Percentiles rank a stretch among this genome's conserved stretches.
These are phyloP conservation scores for Lagenaria siceraria DNA, from an alignment of 306 rosid species.

Conservation along the genomic window DNA sequence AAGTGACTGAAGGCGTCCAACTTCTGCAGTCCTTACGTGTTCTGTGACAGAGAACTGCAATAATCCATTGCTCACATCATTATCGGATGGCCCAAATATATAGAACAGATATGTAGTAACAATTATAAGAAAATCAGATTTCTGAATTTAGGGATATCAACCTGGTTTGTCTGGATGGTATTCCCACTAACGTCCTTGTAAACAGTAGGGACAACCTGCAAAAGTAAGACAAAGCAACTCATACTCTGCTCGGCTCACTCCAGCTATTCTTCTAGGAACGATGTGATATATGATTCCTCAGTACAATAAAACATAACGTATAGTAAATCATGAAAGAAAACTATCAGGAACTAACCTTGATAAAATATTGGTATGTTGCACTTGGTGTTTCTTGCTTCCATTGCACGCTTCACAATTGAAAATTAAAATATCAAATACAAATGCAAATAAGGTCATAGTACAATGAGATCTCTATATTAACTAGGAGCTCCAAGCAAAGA, in stretches of 20 bases:
- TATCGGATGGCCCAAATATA: neutral
- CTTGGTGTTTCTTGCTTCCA: constrained; percentile 73
- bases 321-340: neutral
- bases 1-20: constrained; percentile 68
- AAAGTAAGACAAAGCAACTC: neutral
- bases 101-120: neutral
- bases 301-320: neutral
- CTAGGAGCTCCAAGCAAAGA: constrained; percentile 9
- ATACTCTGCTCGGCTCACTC: neutral
- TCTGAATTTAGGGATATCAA: constrained; percentile 3
- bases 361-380: constrained; percentile 94
- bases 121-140: neutral
- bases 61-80: constrained; percentile 6
- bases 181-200: constrained; percentile 76
- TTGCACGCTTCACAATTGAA: constrained; percentile 46
- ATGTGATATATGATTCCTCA: neutral
- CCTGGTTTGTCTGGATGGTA: constrained; percentile 94
- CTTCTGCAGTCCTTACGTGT: constrained; percentile 62
- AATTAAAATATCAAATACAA: constrained; percentile 5
- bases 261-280: neutral
- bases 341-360: constrained; percentile 51
- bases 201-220: constrained; percentile 90
- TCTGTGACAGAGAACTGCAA: constrained; percentile 97
- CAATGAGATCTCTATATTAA: neutral
- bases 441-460: constrained; percentile 1